Evolutionary conservation across 2,329 filamentous ascomycete species (phyloP), one percentile per base, ranked within the genome.

Genomic region (Boeremia exigua): DNA sequence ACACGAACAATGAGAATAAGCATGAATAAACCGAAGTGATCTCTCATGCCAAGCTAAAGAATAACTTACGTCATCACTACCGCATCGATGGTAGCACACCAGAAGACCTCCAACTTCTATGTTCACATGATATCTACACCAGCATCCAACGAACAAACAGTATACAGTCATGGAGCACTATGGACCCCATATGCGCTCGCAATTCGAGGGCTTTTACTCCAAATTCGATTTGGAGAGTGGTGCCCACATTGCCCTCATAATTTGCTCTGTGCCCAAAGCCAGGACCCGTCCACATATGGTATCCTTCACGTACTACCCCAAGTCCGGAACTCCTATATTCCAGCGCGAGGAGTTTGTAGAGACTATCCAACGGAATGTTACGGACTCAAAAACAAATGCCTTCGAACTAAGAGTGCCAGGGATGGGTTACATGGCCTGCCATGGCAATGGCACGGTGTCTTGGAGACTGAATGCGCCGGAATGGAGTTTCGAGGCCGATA

Each of bases 131-230:
- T 4, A 48, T 9, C 27, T 33, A 2, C 27, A 10, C 34, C 28
- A 46, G 4, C 37, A 38, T n/a, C 47, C 33, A 28, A 15, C 8
- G 10, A 37, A 12, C 32, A 27, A 30, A 28, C n/a, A 34, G 9
- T 11, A 19, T 15, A 33, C 29, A 37, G 34, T 12, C 45, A 78
- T 78, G 74, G 73, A 81, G 53, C 77, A 80, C 59, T 75, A 69
- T 50, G 71, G 70, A 6, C 80, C 80, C 2, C 81, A 82, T 56
- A 61, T 61, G 1, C 60, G 50, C 30, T 65, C 79, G 27, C 70
- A 69, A 29, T 82, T 83, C 61, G 80, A 83, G 67, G 80, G 80
- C 32, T 82, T 76, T 67, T 82, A 82, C 68, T 79, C 78, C 56
- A 81, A 81, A 59, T 82, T 82, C 64, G 70, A 75, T 48, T 74